These are phyloP conservation scores for Linnemannia exigua DNA, from an alignment of 192 early-diverging fungal genomes.

Conservation along the genomic window DNA sequence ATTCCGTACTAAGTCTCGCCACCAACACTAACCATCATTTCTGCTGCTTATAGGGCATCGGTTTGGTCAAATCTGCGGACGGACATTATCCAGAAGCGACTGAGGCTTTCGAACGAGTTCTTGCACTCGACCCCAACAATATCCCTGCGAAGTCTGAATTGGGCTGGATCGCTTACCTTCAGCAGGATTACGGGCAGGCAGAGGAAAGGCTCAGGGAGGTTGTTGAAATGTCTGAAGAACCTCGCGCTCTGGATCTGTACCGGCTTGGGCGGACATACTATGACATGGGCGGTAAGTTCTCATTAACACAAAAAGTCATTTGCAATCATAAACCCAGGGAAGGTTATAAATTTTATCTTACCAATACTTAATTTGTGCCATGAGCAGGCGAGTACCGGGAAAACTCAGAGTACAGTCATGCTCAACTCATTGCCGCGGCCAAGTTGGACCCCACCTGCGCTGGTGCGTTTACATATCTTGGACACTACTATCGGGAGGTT, in stretches of 20 bases:
- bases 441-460: slow-evolving; percentile 75
- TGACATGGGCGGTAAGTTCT: slow-evolving; percentile 73
- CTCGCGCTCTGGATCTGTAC: slow-evolving; percentile 69
- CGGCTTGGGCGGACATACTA: slow-evolving; percentile 84
- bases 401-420: slow-evolving; percentile 75
- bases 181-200: slow-evolving; percentile 69
- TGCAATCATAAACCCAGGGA: not conserved
- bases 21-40: not conserved
- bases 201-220: slow-evolving; percentile 66
- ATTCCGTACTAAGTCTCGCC: not conserved
- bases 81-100: slow-evolving; percentile 70
- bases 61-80: slow-evolving; percentile 67
- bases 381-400: slow-evolving; percentile 61
- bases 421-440: slow-evolving; percentile 77
- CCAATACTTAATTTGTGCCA: not conserved
- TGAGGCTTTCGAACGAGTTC: slow-evolving; percentile 66
- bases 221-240: slow-evolving; percentile 60
- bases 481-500: slow-evolving; percentile 82
- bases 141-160: slow-evolving; percentile 75
- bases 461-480: slow-evolving; percentile 83
- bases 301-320: not conserved
- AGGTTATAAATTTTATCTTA: not conserved
- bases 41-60: slow-evolving; percentile 62
- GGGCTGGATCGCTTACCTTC: slow-evolving; percentile 72
- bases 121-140: slow-evolving; percentile 59